Base-by-base conservation (phyloP, 805 yeast genomes). In the Zygosaccharomyces lentus region DNA sequence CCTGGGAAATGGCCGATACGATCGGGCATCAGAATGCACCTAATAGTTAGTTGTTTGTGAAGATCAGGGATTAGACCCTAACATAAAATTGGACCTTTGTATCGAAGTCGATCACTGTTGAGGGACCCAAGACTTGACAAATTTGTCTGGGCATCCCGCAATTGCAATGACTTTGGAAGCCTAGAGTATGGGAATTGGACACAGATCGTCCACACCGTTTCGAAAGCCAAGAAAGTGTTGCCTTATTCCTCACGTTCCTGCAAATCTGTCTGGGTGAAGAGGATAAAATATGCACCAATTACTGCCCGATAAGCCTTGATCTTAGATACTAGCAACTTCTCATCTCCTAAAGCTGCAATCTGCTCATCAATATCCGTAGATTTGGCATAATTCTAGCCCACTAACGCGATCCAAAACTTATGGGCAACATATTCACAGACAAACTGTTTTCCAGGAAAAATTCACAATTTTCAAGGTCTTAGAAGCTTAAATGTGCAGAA, bases 171-270 rank as follows among this genome's bases (percentile, higher is more conserved):
- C 81, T 53, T 70, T 75, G 35, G 71, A 64, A 24, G 82, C 82
- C 30, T 75, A 75, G 58, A 75, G 69, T 9, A 76, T 62, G 32
- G 73, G 9, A 82, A 58, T 59, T 81, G 86, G 16, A 80, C 76
- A 39, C 70, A 76, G 39, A 73, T 64, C 21, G 78, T 72, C 10
- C 87, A 87, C n/a, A 82, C 82, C n/a, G 86, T 85, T 47, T 85
- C 87, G 15, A 82, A 75, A 37, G 82, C 67, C 37, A 80, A 64
- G 52, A 77, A 69, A 6, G 72, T 67, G 55, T 80, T 79, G 23
- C 65, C 69, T 24, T 62, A 67, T 23, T 64, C 67, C 19, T 70
- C 71, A 16, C 65, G 64, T 41, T 62, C 68, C 45, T 65, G 58
- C 46, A 79, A 61, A 37, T 71, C 64, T n/a, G 80, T 81, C 45